Evolutionary conservation across 108 stramenopile genomes (phyloP), one percentile per base, ranked within the genome.

Genomic region (Cyclotella cryptica): DNA sequence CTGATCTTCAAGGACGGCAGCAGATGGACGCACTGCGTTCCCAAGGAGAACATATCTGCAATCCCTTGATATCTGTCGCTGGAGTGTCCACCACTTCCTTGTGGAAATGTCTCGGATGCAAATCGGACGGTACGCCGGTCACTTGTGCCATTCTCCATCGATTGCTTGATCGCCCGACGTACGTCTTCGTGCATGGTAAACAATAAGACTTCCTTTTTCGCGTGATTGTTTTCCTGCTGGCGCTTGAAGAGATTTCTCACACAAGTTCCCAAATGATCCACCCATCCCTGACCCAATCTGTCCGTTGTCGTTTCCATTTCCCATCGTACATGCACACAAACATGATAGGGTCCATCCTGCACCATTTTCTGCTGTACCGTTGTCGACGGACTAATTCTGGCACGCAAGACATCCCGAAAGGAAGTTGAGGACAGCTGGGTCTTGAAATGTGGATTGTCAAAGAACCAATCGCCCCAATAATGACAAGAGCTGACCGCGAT

Each of bases 161-260:
- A 68, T 28, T 39, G 22, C 35, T 53, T 68, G 35, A 68, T 35
- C 3, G 51, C 67, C 10, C 17, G 3, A 19, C 67, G 67, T 1
- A 68, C 51, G 35, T 68, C 67, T 53, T 68, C 12, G 19, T 68
- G 67, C 67, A 68, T 68, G 6, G 67, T 68, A 53, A 68, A 68
- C 9, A 68, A 28, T 1, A 68, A 28, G 1, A 68, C 24, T 26
- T 47, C 45, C 46, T 66, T 66, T 46, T 35, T 66, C 0, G 7
- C 3, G n/a, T 5, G 0, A 35, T 26, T 46, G 1, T 47, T 6
- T 6, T 46, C 24, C 17, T 45, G 1, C 1, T 62, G 40, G 3
- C 61, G 61, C 28, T 29, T 4, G 29, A 68, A 52, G 0, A 68
- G 4, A 39, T 53, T 68, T 10, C 49, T 27, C 18, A 68, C 67